Evolutionary conservation across 2,329 filamentous ascomycete genomes (phyloP).

Genomic region (Apiospora rasikravindrae): DNA sequence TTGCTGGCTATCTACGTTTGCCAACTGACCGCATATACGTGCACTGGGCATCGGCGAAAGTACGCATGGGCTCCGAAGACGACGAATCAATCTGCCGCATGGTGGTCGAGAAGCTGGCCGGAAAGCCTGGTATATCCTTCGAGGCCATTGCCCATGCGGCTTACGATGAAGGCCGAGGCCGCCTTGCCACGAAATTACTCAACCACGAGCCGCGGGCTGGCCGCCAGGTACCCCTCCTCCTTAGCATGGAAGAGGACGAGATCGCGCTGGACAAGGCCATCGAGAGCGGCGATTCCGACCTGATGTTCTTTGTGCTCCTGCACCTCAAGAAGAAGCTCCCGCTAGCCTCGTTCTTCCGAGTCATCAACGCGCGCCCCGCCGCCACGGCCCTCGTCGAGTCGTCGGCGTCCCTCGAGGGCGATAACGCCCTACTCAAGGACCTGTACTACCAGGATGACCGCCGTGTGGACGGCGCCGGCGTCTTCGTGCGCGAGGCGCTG

Average conservation of each 20-base stretch:
- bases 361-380: slow-evolving; percentile 82
- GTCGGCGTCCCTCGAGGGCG: slow-evolving; percentile 69
- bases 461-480: slow-evolving; percentile 82
- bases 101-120: slow-evolving; percentile 84
- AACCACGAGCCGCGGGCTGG: slow-evolving; percentile 94
- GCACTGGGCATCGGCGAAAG: slow-evolving; percentile 96
- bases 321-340: slow-evolving; percentile 90
- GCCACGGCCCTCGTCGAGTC: slow-evolving; percentile 91
- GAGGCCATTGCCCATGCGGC: slow-evolving; percentile 91
- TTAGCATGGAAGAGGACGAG: slow-evolving; percentile 95
- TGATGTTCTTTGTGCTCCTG: slow-evolving; percentile 87
- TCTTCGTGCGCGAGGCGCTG: slow-evolving; percentile 86
- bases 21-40: slow-evolving; percentile 91
- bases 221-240: slow-evolving; percentile 90
- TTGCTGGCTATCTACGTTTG: slow-evolving; percentile 85
- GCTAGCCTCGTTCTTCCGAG: slow-evolving; percentile 88
- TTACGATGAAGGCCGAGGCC: slow-evolving; percentile 88
- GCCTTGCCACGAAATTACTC: slow-evolving; percentile 87
- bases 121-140: slow-evolving; percentile 92
- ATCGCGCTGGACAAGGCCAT: slow-evolving; percentile 96
- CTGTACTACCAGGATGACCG: slow-evolving; percentile 97
- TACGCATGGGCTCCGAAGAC: slow-evolving; percentile 81
- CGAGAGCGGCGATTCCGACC: slow-evolving; percentile 91
- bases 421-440: slow-evolving; percentile 88
- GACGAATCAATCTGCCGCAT: slow-evolving; percentile 86